phyloP scores from a whole-genome alignment of 2,329 filamentous ascomycete species.

The Epicoccum nigrum region DNA sequence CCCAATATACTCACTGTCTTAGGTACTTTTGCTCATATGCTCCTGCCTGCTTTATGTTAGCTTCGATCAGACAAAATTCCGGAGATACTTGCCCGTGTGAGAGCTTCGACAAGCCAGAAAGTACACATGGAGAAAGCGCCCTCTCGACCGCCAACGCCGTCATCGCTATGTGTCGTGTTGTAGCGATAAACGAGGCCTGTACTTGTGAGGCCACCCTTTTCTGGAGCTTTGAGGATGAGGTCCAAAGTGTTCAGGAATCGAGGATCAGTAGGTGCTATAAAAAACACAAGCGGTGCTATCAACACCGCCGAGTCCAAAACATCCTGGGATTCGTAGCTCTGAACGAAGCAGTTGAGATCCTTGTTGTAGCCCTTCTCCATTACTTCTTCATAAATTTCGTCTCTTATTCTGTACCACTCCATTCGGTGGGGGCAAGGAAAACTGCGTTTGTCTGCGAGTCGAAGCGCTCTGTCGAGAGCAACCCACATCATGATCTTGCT shows the following conservation, averaged over 20 bases:
- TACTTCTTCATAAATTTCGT: slow-evolving; percentile 74
- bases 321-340: slow-evolving; percentile 75
- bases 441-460: slow-evolving; percentile 75
- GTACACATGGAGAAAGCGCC: slow-evolving; percentile 83
- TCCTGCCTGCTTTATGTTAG: slow-evolving; percentile 34
- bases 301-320: slow-evolving; percentile 76
- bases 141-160: slow-evolving; percentile 75
- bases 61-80: not conserved
- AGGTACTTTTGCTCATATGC: slow-evolving; percentile 69
- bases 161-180: slow-evolving; percentile 70
- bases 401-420: slow-evolving; percentile 70
- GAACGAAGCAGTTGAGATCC: slow-evolving; percentile 72
- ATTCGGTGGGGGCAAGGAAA: slow-evolving; percentile 73
- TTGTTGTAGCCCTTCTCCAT: slow-evolving; percentile 81
- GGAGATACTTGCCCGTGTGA: slow-evolving; percentile 67
- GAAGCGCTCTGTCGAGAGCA: slow-evolving; percentile 75
- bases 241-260: slow-evolving; percentile 76
- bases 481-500: slow-evolving; percentile 88
- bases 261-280: slow-evolving; percentile 78
- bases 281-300: slow-evolving; percentile 80
- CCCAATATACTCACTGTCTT: slow-evolving; percentile 31
- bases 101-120: slow-evolving; percentile 81
- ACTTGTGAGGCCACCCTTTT: slow-evolving; percentile 76
- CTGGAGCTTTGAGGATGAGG: slow-evolving; percentile 71
- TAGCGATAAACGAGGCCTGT: slow-evolving; percentile 79